These are phyloP conservation scores for Stellera chamaejasme DNA, from an alignment of 345 rosid genomes.

Conservation along the genomic window DNA sequence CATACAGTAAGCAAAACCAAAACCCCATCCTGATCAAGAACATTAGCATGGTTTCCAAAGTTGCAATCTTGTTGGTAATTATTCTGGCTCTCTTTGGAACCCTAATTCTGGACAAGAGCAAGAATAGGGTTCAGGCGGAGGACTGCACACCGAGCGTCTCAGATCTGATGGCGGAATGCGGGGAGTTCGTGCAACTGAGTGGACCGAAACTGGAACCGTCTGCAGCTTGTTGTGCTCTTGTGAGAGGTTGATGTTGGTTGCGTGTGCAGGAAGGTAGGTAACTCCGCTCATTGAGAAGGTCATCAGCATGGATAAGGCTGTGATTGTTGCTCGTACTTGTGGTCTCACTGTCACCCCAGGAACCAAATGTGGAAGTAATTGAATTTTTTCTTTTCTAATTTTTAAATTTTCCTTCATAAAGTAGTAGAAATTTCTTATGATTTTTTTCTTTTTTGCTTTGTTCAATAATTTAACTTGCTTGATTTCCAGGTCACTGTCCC, in stretches of 20 bases:
- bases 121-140: background rate
- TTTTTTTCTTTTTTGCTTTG: background rate
- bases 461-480: no score
- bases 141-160: constrained; percentile 13
- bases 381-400: background rate
- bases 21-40: no score
- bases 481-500: no score
- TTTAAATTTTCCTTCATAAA: no score
- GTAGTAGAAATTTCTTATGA: no score
- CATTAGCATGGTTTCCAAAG: no score
- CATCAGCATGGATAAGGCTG: constrained; percentile 32
- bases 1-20: no score
- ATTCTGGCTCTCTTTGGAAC: no score
- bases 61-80: no score
- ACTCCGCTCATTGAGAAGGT: constrained; percentile 12
- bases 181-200: constrained; percentile 2
- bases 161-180: constrained; percentile 12
- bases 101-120: background rate
- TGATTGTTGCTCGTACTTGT: constrained; percentile 22
- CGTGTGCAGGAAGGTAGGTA: constrained; percentile 9
- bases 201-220: constrained; percentile 19
- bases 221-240: constrained; percentile 19
- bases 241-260: constrained; percentile 17
- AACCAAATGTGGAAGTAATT: constrained; percentile 34
- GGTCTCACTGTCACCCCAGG: constrained; percentile 24